Conservation (phyloP, 2,329 filamentous ascomycete species). For the Penicillium crustosum region DNA sequence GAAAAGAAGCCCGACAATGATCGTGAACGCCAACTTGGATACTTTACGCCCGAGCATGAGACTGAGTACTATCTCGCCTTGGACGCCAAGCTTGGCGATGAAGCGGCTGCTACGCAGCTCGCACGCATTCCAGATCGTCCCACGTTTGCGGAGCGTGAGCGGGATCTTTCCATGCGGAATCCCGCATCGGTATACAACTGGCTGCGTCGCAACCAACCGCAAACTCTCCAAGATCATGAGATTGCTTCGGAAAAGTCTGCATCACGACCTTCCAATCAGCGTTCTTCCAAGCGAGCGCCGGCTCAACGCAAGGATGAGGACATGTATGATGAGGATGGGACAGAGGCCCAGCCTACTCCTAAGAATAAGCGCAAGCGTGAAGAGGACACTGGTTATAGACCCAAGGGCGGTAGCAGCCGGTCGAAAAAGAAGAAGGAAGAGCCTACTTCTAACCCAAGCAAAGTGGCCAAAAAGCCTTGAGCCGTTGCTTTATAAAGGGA, state of each 20-base stretch:
- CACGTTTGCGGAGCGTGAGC: constrained; percentile 53
- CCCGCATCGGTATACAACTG: constrained; percentile 94
- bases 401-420: constrained; percentile 47
- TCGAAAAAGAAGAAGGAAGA: constrained; percentile 46
- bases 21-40: constrained; percentile 41
- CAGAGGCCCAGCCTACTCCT: constrained; percentile 38
- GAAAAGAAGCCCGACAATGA: constrained; percentile 21
- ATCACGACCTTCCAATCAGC: constrained; percentile 41
- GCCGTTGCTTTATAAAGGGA: background rate
- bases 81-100: constrained; percentile 43
- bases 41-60: constrained; percentile 47
- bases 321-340: constrained; percentile 45
- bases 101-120: constrained; percentile 55
- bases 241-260: constrained; percentile 44
- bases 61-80: constrained; percentile 43
- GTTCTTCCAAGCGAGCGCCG: constrained; percentile 44
- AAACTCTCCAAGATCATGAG: constrained; percentile 75
- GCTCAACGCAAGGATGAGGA: constrained; percentile 44
- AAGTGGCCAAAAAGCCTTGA: constrained; percentile 34
- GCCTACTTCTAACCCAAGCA: constrained; percentile 32
- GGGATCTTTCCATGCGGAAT: constrained; percentile 65
- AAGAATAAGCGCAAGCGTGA: constrained; percentile 51
- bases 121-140: constrained; percentile 38
- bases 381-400: constrained; percentile 48
- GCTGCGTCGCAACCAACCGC: constrained; percentile 80